These are phyloP conservation scores for Pulveroboletus sp. DNA, from an alignment of 768 basidiomycete genomes.

Conservation along the genomic window DNA sequence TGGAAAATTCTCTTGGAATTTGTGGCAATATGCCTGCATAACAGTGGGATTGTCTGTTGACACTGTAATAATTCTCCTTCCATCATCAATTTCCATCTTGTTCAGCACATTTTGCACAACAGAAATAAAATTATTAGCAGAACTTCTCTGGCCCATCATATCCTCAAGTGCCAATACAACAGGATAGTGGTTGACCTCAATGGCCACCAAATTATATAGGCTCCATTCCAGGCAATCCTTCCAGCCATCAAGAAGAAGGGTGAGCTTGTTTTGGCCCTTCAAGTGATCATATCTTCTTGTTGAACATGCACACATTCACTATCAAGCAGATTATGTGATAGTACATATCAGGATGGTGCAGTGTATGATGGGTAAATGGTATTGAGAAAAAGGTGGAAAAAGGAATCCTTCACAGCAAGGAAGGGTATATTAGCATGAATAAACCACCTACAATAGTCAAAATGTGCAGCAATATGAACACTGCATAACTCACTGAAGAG, in stretches of 20 bases:
- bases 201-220: slow-evolving; percentile 26
- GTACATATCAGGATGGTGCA: too few relatives aligned
- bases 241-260: slow-evolving; percentile 33
- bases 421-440: too few relatives aligned
- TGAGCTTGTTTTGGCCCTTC: slow-evolving; percentile 12
- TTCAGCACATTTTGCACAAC: slow-evolving; percentile 13
- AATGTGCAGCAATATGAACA: too few relatives aligned
- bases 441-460: too few relatives aligned
- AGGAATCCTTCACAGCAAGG: too few relatives aligned
- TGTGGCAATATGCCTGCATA: slow-evolving; percentile 23
- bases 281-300: slow-evolving; percentile 18
- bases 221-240: slow-evolving; percentile 24
- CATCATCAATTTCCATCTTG: slow-evolving; percentile 18
- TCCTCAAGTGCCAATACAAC: slow-evolving; percentile 24
- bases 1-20: slow-evolving; percentile 2
- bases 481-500: too few relatives aligned
- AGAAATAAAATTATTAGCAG: slow-evolving; percentile 11
- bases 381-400: too few relatives aligned
- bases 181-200: slow-evolving; percentile 20
- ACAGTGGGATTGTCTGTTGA: slow-evolving; percentile 32
- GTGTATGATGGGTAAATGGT: too few relatives aligned
- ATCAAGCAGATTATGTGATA: slow-evolving; percentile 22
- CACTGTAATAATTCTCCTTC: slow-evolving; percentile 20
- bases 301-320: slow-evolving; percentile 21
- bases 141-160: slow-evolving; percentile 23